Base-by-base conservation (phyloP, 2,329 filamentous ascomycete genomes). In the Juglanconis oblonga region DNA sequence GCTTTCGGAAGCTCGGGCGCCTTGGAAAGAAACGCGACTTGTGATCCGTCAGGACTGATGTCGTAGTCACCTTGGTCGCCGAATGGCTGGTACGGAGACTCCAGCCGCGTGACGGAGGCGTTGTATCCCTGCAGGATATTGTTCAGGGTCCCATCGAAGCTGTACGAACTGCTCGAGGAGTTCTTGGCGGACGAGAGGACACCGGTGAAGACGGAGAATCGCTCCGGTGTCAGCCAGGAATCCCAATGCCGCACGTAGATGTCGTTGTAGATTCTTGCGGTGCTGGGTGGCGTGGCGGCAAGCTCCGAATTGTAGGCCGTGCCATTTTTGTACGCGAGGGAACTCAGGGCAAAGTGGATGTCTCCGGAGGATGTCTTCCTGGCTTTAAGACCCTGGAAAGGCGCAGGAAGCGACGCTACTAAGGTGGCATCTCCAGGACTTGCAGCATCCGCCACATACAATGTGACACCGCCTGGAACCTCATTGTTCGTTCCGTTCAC, bases 161-260 rank as follows among this genome's bases (percentile, higher is more conserved):
- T 69, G 69, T 77, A 83, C 24, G 24, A 24, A 24, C 24, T 24
- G n/a, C 65, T 58, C 14, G 66, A 73, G 14, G 72, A 71, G 40
- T 70, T 73, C 69, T 76, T 77, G 24, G 24, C 24, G 24, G 24
- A 24, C 65, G 73, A 76, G 52, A 95, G 71, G 5, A 82, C 81
- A 35, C 87, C 87, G 33, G 91, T 90, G 81, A 88, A 95, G 32
- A 97, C 80, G 2, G 88, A 83, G 67, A 87, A 88, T 63, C 82
- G 85, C 67, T 90, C 87, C 49, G 87, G 81, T 0, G 83, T 86
- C 32, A 87, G 78, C 74, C 88, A 96, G n/a, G 81, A 74, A 70
- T 96, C 91, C 91, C 91, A 96, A 69, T 96, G 90, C 13, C 91
- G 84, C 35, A 91, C 89, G 68, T 91, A 95, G 32, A 93, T 83